Conservation (phyloP, 2,329 filamentous ascomycete species). For the Fonsecaea pedrosoi region DNA sequence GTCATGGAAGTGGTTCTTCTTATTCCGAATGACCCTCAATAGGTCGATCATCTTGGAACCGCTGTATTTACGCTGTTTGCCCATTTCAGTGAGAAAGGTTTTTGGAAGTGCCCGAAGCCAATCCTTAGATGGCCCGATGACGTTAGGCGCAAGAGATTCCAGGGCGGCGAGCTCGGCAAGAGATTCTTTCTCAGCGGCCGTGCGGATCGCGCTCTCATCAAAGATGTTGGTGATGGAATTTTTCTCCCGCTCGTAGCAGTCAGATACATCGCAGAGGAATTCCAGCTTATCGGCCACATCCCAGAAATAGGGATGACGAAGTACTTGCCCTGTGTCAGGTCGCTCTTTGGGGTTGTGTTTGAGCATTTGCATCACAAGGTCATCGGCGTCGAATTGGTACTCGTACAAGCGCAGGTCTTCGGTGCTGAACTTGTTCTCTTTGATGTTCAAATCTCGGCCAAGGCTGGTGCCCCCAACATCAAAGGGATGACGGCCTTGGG, state of each 20-base stretch:
- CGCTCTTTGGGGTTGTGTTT: constrained; percentile 67
- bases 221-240: constrained; percentile 38
- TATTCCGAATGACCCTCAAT: constrained; percentile 87
- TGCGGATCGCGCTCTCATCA: constrained; percentile 36
- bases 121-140: constrained; percentile 59
- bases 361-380: constrained; percentile 84
- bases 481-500: constrained; percentile 88
- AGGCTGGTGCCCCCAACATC: constrained; percentile 94
- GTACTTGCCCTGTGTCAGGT: constrained; percentile 77
- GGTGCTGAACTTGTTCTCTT: constrained; percentile 81
- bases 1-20: constrained; percentile 97
- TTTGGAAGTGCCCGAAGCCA: constrained; percentile 79
- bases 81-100: constrained; percentile 85
- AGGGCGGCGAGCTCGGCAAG: constrained; percentile 55
- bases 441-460: constrained; percentile 89
- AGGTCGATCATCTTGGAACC: constrained; percentile 83
- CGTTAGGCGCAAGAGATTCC: constrained; percentile 60
- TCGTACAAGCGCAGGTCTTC: constrained; percentile 76
- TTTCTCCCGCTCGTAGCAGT: constrained; percentile 92
- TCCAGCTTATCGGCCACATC: constrained; percentile 81
- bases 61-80: constrained; percentile 94
- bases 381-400: constrained; percentile 83
- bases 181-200: constrained; percentile 31
- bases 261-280: constrained; percentile 95
- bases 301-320: constrained; percentile 98